Evolutionary conservation across 139 green algal genomes (phyloP).

Genomic region (Coelastrella sp.): DNA sequence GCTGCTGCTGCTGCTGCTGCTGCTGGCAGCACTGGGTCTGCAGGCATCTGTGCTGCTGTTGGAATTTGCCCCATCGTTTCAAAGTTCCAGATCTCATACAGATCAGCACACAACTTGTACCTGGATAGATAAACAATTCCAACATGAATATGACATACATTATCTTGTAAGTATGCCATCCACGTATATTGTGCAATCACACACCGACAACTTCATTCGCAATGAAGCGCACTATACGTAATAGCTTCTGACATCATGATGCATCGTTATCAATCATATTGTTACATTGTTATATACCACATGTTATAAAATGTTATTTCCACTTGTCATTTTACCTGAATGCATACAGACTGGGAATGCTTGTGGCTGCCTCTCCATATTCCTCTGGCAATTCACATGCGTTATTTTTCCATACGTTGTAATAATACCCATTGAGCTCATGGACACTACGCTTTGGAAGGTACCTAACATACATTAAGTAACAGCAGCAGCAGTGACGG

Average conservation of each 20-base stretch:
- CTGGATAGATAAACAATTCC: not conserved
- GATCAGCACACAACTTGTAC: conserved; percentile 4
- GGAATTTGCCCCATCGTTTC: conserved; percentile 11
- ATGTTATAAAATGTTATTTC: too few relatives aligned
- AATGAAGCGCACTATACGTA: too few relatives aligned
- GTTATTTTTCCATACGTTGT: conserved; percentile 37
- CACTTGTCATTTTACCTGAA: too few relatives aligned
- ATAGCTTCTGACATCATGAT: too few relatives aligned
- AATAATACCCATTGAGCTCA: conserved; percentile 40
- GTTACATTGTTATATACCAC: too few relatives aligned
- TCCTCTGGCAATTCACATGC: not conserved
- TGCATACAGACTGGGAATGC: not conserved
- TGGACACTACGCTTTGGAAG: conserved; percentile 13
- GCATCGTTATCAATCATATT: too few relatives aligned
- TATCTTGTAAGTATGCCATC: not conserved
- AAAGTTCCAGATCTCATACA: not conserved
- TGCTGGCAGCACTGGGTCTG: not conserved
- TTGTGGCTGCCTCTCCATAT: not conserved
- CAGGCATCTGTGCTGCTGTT: not conserved
- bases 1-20: conserved; percentile 14
- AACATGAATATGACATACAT: not conserved
- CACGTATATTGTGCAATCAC: not conserved
- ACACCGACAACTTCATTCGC: not conserved
- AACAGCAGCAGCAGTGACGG: not conserved
- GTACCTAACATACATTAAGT: not conserved